A percentile compares a stretch with the other conserved stretches of the same genome.
phyloP scores from a whole-genome alignment of 1,139 yeast species.

The Taphrina pruni region DNA sequence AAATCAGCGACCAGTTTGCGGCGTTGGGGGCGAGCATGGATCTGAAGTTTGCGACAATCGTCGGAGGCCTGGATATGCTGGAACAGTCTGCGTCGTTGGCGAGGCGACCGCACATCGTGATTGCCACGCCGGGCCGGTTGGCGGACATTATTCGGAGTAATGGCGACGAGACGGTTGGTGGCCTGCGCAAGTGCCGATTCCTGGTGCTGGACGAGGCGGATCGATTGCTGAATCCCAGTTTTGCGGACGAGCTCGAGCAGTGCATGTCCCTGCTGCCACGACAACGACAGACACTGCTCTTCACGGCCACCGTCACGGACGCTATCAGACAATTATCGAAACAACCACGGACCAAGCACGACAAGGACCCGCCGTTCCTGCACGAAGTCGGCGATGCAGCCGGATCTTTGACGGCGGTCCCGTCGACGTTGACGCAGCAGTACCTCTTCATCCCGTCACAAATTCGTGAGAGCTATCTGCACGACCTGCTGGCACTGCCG shows the following conservation, averaged over 20 bases:
- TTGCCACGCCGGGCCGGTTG: conserved; percentile 96
- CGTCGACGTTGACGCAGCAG: conserved; percentile 67
- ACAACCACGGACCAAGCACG: conserved; percentile 61
- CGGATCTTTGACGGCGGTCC: conserved; percentile 66
- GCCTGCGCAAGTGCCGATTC: conserved; percentile 75
- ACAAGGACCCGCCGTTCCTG: conserved; percentile 70
- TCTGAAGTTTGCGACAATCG: conserved; percentile 76
- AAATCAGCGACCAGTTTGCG: conserved; percentile 93
- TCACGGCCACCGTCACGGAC: conserved; percentile 96
- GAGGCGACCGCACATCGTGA: conserved; percentile 86
- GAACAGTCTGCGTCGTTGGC: conserved; percentile 82
- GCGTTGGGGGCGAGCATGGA: conserved; percentile 92
- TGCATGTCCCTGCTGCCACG: conserved; percentile 77
- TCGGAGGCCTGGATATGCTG: conserved; percentile 94
- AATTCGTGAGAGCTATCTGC: conserved; percentile 87
- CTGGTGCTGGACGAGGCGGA: conserved; percentile 97
- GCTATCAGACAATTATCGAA: conserved; percentile 82
- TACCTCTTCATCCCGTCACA: conserved; percentile 72
- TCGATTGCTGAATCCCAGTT: conserved; percentile 79
- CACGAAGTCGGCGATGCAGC: conserved; percentile 63
- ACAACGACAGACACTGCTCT: conserved; percentile 81
- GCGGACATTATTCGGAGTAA: conserved; percentile 90
- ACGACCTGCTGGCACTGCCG: conserved; percentile 67
- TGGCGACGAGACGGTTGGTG: conserved; percentile 86
- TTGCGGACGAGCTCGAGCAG: conserved; percentile 72